Evolutionary conservation across 306 rosid species (phyloP), one percentile per base, ranked within the genome.

Genomic region (Sphenostylis stenocarpa): DNA sequence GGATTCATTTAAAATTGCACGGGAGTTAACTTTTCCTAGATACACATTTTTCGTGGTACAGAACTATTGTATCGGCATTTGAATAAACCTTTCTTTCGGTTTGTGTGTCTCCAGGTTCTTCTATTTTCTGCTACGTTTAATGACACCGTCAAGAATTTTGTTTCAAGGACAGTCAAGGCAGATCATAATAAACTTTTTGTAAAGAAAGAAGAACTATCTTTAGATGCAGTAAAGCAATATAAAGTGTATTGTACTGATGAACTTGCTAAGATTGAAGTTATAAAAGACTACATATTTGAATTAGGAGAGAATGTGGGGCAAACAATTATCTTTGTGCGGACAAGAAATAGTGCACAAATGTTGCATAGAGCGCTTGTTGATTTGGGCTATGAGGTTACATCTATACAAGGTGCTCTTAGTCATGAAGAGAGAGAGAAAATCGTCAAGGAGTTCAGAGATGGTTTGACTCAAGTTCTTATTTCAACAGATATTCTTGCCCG

Each of bases 61-160:
- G 60, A 39, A 34, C 39, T 36, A 38, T 16, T 55, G 11, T 16
- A 36, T 39, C 66, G 38, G 41, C 67, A 15, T 69, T 58, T 23
- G 48, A 45, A 45, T 44, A 13, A 8, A n/a, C 34, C 38, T 26
- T 72, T 66, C 44, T 21, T 2, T n/a, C n/a, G n/a, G n/a, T n/a
- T n/a, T n/a, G n/a, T n/a, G n/a, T n/a, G 49, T 70, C 80, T 73
- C 56, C 93, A 93, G 97, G 94, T 91, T 79, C 91, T 89, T 75
- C 77, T 93, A 80, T 94, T 91, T 86, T 94, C 98, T 75, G 98
- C 97, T 52, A 94, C 98, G 28, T 94, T 94, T 48, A 92, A 89
- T 74, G 96, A 94, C n/a, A 82, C 20, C 1, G 98, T 94, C 62
- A 94, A 83, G 85, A 85, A 80, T 39, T 94, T 94, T 38, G 89